Evolutionary conservation across 2,329 filamentous ascomycete species (phyloP).

Genomic region (Trichoderma koningiopsis): DNA sequence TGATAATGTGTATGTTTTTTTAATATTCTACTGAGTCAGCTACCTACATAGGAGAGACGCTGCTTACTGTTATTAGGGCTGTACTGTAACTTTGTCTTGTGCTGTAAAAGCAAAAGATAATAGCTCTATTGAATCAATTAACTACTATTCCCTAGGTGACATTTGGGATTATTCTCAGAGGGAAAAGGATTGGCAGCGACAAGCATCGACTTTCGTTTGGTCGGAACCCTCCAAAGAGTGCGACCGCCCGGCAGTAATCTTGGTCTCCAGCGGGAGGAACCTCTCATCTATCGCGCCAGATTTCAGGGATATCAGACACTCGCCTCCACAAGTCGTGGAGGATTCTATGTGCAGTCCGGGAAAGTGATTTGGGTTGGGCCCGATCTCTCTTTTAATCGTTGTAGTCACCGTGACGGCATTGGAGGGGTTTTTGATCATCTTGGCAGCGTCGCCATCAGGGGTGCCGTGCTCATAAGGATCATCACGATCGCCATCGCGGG

Average conservation of each 20-base stretch:
- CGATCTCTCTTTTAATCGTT: conserved; percentile 41
- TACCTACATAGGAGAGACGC: background rate
- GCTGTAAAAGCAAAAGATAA: background rate
- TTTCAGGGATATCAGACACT: background rate
- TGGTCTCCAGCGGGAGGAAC: conserved; percentile 30
- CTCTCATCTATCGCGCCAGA: background rate
- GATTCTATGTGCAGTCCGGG: background rate
- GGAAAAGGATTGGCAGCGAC: background rate
- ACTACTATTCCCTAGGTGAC: background rate
- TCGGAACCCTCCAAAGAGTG: conserved; percentile 1
- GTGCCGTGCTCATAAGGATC: conserved; percentile 25
- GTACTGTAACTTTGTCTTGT: background rate
- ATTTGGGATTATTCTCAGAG: background rate
- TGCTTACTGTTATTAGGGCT: background rate
- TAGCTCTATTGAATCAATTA: background rate
- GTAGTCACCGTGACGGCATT: conserved; percentile 42
- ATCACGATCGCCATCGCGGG: conserved; percentile 29
- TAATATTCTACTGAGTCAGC: no score
- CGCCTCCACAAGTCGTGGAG: background rate
- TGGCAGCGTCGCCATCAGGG: background rate
- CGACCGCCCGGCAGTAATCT: conserved; percentile 32
- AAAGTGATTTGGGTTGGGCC: conserved; percentile 5
- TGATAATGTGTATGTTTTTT: background rate
- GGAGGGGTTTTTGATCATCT: background rate
- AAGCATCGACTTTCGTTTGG: conserved; percentile 26